Base-by-base conservation (phyloP, 257 asterid species). In the Agastache rugosa region DNA sequence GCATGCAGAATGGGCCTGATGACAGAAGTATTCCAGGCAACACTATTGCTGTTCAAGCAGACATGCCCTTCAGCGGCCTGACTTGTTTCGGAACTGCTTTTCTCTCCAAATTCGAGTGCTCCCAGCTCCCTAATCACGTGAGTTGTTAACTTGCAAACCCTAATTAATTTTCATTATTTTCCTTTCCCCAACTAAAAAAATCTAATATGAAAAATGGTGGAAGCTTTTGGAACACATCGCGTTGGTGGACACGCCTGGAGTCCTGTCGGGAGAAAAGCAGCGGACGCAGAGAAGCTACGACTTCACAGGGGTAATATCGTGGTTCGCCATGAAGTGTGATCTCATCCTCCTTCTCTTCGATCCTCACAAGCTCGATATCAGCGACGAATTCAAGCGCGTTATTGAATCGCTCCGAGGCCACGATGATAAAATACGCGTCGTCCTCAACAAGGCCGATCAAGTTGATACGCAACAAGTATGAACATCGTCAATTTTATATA, bases 11-110 rank as follows among this genome's bases (percentile, higher is more conserved):
- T 72, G 96, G 96, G 22, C 89, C 90, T 42, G 97, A 89, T 68
- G 93, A 87, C 51, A 87, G 97, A 78, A 89, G 89, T 72, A 72
- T 91, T 78, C 97, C 96, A 7, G 97, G 97, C 61, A 89, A 89
- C 78, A 91, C 93, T 6, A 25, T 91, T 70, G 93, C 93, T 42
- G 96, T 89, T 82, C 96, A 91, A 60, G 92, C 93, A 41, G 92
- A 91, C 77, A 83, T 91, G 96, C 97, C 93, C 27, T 91, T 80
- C 65, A 86, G 81, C n/a, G 92, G 97, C 53, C 72, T 89, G 83
- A 82, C 91, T 34, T 71, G 78, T 53, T 91, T 82, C 45, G 91
- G 91, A 62, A 72, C 84, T 41, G 76, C 88, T 20, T 84, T 86
- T 78, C 74, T 86, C 75, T 82, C 88, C 20, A 86, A 86, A 66